Evolutionary conservation across 345 rosid genomes (phyloP), one percentile per base, ranked within the genome.

Genomic region (Arabis alpina): DNA sequence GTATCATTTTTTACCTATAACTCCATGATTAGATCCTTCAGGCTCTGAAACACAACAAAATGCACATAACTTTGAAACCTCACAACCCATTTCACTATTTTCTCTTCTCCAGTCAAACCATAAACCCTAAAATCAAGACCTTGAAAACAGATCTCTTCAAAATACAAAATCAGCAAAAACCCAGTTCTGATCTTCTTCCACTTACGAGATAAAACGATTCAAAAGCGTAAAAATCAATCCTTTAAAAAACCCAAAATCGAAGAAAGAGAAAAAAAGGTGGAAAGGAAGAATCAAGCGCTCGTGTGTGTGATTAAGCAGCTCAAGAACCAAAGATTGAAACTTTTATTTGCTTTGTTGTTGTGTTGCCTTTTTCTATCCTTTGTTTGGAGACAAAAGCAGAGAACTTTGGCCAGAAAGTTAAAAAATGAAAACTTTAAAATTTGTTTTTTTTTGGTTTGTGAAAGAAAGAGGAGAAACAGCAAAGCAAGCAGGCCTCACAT

Each of bases 1-100:
- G 1, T 19, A 19, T 19, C 0, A 19, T 0, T 0, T 19, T 19
- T 19, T 19, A 19, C 23, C 77, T 23, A 86, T 70, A 70, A 77
- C 89, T 74, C 87, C 87, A 45, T 80, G 84, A 81, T 85, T 82
- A 4, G 89, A 82, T 62, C 85, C 74, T 60, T 80, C 81, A 72
- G 82, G 83, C 67, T 83, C 90, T 13, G 89, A 85, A 61, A 77
- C 82, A 72, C 80, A 80, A 70, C 96, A 90, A 64, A 91, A 93
- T 0, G 79, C 66, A 13, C 84, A 66, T 50, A 93, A 65, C 77
- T 82, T 90, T 28, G 93, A 85, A 57, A 84, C 83, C 52, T 73
- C 85, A 77, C 89, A 71, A 59, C 85, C 85, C 85, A 82, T 82
- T 64, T 72, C 37, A 61, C 47, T 58, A 36, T 6, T 14, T 32